Base-by-base conservation (phyloP, 306 rosid genomes). In the Cucurbita maxima region DNA sequence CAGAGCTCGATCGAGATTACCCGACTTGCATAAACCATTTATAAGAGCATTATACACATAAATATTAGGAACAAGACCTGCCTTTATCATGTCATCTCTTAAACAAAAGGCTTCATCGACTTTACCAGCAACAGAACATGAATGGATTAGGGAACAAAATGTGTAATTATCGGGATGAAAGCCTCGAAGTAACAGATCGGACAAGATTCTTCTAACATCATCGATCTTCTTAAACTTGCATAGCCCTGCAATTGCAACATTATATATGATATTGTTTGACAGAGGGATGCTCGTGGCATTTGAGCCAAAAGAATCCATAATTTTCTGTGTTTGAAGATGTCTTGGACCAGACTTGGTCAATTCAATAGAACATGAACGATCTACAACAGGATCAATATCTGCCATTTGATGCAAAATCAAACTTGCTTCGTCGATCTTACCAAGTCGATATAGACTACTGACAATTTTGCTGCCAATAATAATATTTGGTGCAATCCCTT, bases 161-260 rank as follows among this genome's bases (percentile, higher is more conserved):
- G 96, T 87, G 82, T 79, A 88, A 72, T 90, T 90, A 80, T 93
- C 98, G 1, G 96, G 97, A 59, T 77, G 60, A 84, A 93, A 90
- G 52, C 88, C 93, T 79, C 77, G 79, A 66, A 44, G 78, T 76
- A 80, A 80, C 84, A 87, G 71, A 70, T 74, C 58, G 14, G 97
- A 88, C 56, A 90, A 12, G 80, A 90, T 72, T 50, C 78, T 81
- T 77, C 83, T 84, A 41, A 96, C 98, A 62, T 86, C 85, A 18
- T 76, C 83, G 58, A 93, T 67, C 79, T 84, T 87, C 74, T 86
- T 91, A 58, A 84, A 87, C 71, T 83, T 93, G 84, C 94, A 90
- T 53, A 93, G 83, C 63, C 98, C 98, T 8, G 79, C 79, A 50
- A 92, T 86, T 75, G 89, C 88, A 70, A 92, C 81, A 82, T 92